phyloP scores from a whole-genome alignment of 2,329 filamentous ascomycete species.

The Calonectria multiphialidica region DNA sequence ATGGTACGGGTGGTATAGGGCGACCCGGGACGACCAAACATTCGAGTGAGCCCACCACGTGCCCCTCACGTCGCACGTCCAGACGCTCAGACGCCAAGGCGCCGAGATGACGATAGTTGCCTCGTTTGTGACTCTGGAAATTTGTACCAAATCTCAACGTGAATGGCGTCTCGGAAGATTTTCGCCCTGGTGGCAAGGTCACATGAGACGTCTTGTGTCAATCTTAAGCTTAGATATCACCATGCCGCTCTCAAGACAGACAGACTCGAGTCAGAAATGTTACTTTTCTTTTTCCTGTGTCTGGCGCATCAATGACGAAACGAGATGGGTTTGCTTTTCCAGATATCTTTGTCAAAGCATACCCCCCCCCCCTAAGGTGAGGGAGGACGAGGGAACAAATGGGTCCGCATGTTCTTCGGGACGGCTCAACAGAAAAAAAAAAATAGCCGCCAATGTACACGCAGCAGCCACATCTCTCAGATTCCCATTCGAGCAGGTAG shows the following conservation, averaged over 20 bases:
- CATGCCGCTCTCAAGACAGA: background rate
- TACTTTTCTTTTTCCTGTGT: background rate
- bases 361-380: background rate
- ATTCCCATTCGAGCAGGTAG: background rate
- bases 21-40: slow-evolving; percentile 24
- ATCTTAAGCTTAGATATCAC: slow-evolving; percentile 2
- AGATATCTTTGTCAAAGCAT: background rate
- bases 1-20: slow-evolving; percentile 8
- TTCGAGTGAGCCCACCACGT: slow-evolving; percentile 42
- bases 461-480: background rate
- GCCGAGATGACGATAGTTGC: slow-evolving; percentile 8
- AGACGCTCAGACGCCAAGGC: slow-evolving; percentile 19
- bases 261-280: background rate
- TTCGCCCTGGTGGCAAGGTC: background rate
- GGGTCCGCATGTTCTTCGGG: background rate
- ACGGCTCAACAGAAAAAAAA: slow-evolving; percentile 4
- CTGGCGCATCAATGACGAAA: background rate
- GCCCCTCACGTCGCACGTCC: slow-evolving; percentile 31
- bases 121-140: slow-evolving; percentile 13
- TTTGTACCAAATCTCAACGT: background rate
- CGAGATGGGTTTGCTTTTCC: background rate
- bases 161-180: background rate
- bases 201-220: background rate
- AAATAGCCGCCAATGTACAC: slow-evolving; percentile 3
- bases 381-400: background rate